These are phyloP conservation scores for Wilcoxina mikolae DNA, from an alignment of 495 filamentous ascomycete genomes.

Conservation along the genomic window DNA sequence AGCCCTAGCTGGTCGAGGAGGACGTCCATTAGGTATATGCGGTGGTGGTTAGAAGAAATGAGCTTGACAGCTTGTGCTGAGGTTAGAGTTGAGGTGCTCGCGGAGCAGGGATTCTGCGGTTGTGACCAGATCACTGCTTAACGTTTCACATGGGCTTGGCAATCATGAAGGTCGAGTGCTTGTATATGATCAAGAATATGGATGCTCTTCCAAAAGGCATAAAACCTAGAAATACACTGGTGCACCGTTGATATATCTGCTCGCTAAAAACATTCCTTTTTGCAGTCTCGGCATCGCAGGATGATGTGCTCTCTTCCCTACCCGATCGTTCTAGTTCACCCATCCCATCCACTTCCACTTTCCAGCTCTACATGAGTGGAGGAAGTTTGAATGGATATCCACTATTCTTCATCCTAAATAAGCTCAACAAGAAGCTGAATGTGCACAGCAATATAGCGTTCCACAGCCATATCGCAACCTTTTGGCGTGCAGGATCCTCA, in stretches of 20 bases:
- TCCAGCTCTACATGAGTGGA: constrained; percentile 48
- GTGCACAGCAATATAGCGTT: constrained; percentile 57
- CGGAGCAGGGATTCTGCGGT: not conserved
- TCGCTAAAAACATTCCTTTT: not conserved
- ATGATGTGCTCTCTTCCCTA: not conserved
- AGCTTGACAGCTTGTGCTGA: no score
- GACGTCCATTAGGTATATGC: constrained; percentile 3
- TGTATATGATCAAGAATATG: no score
- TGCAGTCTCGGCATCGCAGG: not conserved
- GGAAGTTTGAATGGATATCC: constrained; percentile 91
- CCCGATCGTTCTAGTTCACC: not conserved
- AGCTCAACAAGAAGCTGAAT: constrained; percentile 86
- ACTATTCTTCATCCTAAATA: constrained; percentile 88
- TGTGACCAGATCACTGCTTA: not conserved
- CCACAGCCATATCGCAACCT: constrained; percentile 73
- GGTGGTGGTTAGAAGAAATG: no score
- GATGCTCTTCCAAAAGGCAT: not conserved
- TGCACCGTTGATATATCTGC: not conserved
- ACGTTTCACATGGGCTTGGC: not conserved
- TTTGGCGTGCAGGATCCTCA: constrained; percentile 58
- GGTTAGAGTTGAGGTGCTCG: not conserved
- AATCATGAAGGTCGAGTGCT: no score
- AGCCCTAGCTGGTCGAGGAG: constrained; percentile 15
- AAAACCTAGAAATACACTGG: not conserved
- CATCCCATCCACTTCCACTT: not conserved